Evolutionary conservation across 176 grass and related monocot species (phyloP), one percentile per base, ranked within the genome.

Genomic region (Oryza rufipogon): DNA sequence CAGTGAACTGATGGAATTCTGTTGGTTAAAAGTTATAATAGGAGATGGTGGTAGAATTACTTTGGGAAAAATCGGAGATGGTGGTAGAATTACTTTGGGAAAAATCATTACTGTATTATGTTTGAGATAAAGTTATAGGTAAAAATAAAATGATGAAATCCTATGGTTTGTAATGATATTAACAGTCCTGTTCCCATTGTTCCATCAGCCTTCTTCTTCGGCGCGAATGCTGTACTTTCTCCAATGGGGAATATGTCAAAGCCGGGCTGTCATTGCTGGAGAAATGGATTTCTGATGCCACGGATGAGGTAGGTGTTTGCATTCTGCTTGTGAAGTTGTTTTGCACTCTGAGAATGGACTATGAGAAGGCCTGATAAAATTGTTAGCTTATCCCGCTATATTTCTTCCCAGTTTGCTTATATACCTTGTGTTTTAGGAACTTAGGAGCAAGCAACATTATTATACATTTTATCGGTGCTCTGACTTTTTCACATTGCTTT

Each of bases 211-310:
- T 99, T 47, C 91, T 99, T 81, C 87, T 99, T 54, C 88, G 93
- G 26, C 93, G 96, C 61, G 96, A 99, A 90, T 99, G 96, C 73
- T 99, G 96, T 75, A 92, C 96, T 66, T 99, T 99, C 80, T 92
- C 90, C 36, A 99, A 96, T 89, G 96, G 96, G 44, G 96, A 99
- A 82, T 99, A 94, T 84, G 93, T 96, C 51, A 99, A 99, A 79
- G 94, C 96, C 80, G 96, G 93, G 7, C 81, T 99, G 22, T 89
- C 91, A 64, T 66, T 91, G 74, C 83, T 99, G 88, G 93, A 99
- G 71, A 99, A 99, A 80, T 99, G 96, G 96, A 94, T 96, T 88
- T 76, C 88, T 91, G 96, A 96, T 91, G 86, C 86, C 25, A 92
- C 88, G 20, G 93, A 94, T 67, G 93, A 96, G 93, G 96, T 94